Evolutionary conservation across 1,284 basidiomycete genomes (phyloP), one percentile per base, ranked within the genome.

Genomic region (Sporisorium reilianum): DNA sequence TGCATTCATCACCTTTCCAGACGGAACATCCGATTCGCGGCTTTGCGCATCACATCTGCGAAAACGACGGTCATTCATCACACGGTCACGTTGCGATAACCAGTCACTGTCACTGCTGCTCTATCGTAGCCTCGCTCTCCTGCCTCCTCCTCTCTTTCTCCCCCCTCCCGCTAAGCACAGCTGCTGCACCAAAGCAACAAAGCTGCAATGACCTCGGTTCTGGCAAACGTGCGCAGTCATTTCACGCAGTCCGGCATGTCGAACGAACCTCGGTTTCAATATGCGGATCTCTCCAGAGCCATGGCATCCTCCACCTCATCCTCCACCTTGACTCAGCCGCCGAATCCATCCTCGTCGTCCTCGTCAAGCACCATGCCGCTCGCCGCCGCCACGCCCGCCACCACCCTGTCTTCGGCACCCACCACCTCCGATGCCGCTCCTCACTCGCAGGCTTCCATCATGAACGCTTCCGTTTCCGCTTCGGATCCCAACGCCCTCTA

Each of bases 181-280:
- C n/a, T 48, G 26, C 28, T 48, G n/a, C 48, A 20, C 18, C 20
- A 8, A 56, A 34, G 12, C 36, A 61, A 40, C 18, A 50, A 26
- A 55, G 61, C 70, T 65, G 65, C 59, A 22, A 75, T 75, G 72
- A 70, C 66, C 50, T 70, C 66, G 38, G 63, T 69, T 48, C 53
- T 75, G 36, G 16, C 72, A 41, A 75, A 53, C 66, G 50, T 61
- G 70, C 70, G 64, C 54, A 73, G 61, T 62, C 70, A 73, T 55
- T 73, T 73, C 45, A 42, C 61, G 34, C 61, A 64, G 52, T 32
- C 57, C 45, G 58, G 64, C 65, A 73, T 73, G 70, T 73, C 70
- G 46, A 73, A 73, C 61, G 64, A 68, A 46, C 45, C 55, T 48
- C 65, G 64, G 20, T 58, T 61, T 53, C 59, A 55, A 49, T 73